Base-by-base conservation (phyloP, 2,329 filamentous ascomycete genomes). In the Apiospora marii region DNA sequence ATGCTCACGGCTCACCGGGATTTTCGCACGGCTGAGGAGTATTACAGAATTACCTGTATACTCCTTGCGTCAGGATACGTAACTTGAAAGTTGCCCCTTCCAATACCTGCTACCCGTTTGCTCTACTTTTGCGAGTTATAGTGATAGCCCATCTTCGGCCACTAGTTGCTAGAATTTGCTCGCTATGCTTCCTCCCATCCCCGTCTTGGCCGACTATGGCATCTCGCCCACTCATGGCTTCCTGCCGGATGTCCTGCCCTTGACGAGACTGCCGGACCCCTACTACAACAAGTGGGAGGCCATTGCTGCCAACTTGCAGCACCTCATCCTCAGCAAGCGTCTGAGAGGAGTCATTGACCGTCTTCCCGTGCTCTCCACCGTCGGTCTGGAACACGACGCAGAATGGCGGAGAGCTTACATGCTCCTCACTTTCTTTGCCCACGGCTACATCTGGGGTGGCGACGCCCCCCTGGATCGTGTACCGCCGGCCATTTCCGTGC, bases 221-320 rank as follows among this genome's bases (percentile, higher is more conserved):
- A 90, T 95, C 82, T 94, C 93, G 76, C 85, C 89, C 74, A 87
- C 91, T 72, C 91, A 94, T 84, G 96, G 96, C 79, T 99, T 99
- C 85, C 90, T 99, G 71, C 95, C 96, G 1, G 87, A 93, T 74
- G 91, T 94, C 75, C 85, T 93, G 48, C 96, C 96, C 58, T 87
- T 98, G 75, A 91, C 94, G 74, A 86, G 90, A 71, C 90, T 99
- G 19, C 93, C 95, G 13, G 93, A 98, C 80, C 90, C 93, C 3
- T 98, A 98, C 86, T 99, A 98, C 84, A 92, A 93, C 82, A 94
- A 94, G 80, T 99, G 96, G 96, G 96, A 99, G 84, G 90, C 92
- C 67, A 89, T 98, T 69, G 90, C 92, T 46, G 89, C 92, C 76
- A 98, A 98, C 79, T 87, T 99, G 43, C 96, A 98, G 84, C 91